These are phyloP conservation scores for Sugiyamaella castrensis DNA, from an alignment of 1,139 yeast species.

Conservation along the genomic window DNA sequence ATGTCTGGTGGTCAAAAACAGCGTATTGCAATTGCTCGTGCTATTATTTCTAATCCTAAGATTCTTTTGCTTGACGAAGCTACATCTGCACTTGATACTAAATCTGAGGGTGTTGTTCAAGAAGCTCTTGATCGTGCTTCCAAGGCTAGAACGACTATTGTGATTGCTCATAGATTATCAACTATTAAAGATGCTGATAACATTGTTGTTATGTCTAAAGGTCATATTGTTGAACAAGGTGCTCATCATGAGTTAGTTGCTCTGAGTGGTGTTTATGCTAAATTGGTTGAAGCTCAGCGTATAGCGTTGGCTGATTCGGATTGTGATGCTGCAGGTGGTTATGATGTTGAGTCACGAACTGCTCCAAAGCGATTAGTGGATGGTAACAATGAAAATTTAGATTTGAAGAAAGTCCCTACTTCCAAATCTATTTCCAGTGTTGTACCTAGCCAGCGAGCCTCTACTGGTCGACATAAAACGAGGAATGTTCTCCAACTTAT, in stretches of 20 bases:
- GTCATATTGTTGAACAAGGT: conserved; percentile 44
- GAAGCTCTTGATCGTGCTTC: conserved; percentile 60
- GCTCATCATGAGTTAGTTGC: conserved; percentile 40
- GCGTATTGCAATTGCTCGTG: conserved; percentile 83
- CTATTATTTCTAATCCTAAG: conserved; percentile 61
- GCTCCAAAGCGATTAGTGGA: conserved; percentile 10
- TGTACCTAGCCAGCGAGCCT: conserved; percentile 13
- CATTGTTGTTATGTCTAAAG: conserved; percentile 44
- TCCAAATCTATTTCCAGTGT: conserved; percentile 17
- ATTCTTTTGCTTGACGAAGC: conserved; percentile 70
- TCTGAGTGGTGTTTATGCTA: conserved; percentile 34
- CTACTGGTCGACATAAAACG: conserved; percentile 8
- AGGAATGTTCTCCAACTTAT: conserved; percentile 22
- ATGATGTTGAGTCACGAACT: conserved; percentile 10
- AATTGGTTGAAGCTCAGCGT: conserved; percentile 40
- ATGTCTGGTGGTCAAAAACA: conserved; percentile 89
- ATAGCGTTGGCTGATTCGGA: conserved; percentile 8
- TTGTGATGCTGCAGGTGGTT: conserved; percentile 15
- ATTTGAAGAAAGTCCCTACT: conserved; percentile 16
- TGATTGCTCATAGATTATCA: conserved; percentile 74
- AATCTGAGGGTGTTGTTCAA: conserved; percentile 53
- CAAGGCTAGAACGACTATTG: conserved; percentile 65
- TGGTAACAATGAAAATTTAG: conserved; percentile 14
- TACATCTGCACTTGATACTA: conserved; percentile 74
- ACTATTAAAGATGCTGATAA: conserved; percentile 56